Conservation (phyloP, 306 rosid species). For the Acacia melanoxylon region DNA sequence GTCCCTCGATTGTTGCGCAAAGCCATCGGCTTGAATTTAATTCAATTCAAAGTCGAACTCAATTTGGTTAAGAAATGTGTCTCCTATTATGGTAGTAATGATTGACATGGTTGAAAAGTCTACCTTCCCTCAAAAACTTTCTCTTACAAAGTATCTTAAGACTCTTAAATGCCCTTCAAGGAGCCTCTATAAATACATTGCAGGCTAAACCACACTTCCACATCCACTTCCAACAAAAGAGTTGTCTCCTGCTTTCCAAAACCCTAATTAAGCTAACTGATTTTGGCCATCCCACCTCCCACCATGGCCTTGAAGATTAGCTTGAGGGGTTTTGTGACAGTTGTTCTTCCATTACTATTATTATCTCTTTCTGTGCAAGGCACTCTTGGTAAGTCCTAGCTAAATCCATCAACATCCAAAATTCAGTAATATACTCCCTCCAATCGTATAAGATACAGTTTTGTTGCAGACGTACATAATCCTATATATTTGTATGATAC, state of each 20-base stretch:
- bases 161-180: background rate
- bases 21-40: background rate
- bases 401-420: background rate
- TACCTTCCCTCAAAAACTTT: background rate
- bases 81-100: background rate
- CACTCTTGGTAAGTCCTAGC: slow-evolving; percentile 46
- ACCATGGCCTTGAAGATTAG: slow-evolving; percentile 51
- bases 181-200: slow-evolving; percentile 34
- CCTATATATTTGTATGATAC: too few species aligned
- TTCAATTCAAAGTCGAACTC: background rate
- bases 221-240: background rate
- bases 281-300: slow-evolving; percentile 20
- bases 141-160: background rate
- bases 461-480: too few species aligned
- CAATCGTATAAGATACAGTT: too few species aligned
- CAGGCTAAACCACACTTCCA: background rate
- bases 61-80: background rate
- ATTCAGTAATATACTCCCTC: too few species aligned
- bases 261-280: background rate
- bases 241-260: background rate
- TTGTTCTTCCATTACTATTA: slow-evolving; percentile 34
- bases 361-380: slow-evolving; percentile 41
- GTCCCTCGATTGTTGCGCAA: background rate
- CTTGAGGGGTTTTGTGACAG: slow-evolving; percentile 37
- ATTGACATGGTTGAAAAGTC: background rate